phyloP scores from a whole-genome alignment of 805 yeast species.

The Schizosaccharomyces lindneri region DNA sequence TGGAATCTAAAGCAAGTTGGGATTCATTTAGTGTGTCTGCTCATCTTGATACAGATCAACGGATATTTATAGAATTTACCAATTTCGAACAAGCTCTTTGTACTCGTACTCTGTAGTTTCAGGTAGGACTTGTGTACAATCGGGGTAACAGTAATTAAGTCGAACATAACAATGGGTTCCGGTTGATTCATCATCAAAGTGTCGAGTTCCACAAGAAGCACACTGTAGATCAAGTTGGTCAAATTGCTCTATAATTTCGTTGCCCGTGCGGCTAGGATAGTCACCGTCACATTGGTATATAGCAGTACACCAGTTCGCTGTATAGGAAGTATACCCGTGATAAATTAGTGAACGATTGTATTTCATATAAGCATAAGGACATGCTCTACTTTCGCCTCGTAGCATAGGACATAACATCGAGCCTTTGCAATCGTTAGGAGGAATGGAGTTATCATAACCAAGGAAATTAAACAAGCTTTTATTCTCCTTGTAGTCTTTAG shows the following conservation, averaged over 20 bases:
- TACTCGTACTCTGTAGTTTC: background rate
- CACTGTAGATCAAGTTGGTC: background rate
- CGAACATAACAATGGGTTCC: background rate
- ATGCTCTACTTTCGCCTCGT: background rate
- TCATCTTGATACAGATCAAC: too few species aligned
- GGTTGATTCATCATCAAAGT: background rate
- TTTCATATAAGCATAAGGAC: background rate
- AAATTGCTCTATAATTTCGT: background rate
- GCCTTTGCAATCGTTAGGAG: background rate
- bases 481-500: background rate
- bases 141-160: background rate
- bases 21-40: too few species aligned
- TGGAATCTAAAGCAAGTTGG: too few species aligned
- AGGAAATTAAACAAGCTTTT: background rate
- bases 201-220: background rate
- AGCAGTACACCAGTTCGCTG: background rate
- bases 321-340: background rate
- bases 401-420: background rate
- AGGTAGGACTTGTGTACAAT: background rate
- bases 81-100: background rate
- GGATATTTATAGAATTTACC: background rate
- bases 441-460: background rate
- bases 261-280: background rate
- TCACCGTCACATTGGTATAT: background rate
- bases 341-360: background rate